Conservation (phyloP, 2,329 filamentous ascomycete species). For the Calonectria pteridis region DNA sequence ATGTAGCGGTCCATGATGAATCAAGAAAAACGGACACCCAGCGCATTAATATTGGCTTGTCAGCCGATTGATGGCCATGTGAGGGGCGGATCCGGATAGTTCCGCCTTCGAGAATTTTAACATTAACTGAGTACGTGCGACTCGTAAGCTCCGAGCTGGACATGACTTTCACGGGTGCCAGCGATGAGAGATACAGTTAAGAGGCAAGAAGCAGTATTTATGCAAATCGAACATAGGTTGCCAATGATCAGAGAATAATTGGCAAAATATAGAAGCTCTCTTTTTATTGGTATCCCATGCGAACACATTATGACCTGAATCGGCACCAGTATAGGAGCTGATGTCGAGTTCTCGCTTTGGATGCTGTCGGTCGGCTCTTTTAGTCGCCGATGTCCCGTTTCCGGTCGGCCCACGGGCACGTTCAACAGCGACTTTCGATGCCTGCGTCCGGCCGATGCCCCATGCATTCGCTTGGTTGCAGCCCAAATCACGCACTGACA, state of each 20-base stretch:
- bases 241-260: background rate
- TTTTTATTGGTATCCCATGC: too few relatives aligned
- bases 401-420: background rate
- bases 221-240: too few relatives aligned
- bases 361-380: background rate
- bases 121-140: background rate
- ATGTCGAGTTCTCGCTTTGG: background rate
- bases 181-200: background rate
- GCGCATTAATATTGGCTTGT: background rate
- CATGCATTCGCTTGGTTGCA: background rate
- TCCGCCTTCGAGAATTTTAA: background rate
- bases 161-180: too few relatives aligned
- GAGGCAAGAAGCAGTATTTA: background rate
- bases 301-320: background rate
- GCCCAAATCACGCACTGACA: background rate
- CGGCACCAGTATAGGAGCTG: background rate
- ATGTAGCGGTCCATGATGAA: background rate
- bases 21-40: background rate
- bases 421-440: background rate
- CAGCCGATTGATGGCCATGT: background rate
- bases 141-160: accelerated
- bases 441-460: background rate
- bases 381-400: background rate
- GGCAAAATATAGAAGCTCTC: background rate
- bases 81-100: background rate